A percentile compares a stretch with the other conserved stretches of the same genome.
phyloP scores from a whole-genome alignment of 2,329 filamentous ascomycete species.

The Colletotrichum nymphaeae region DNA sequence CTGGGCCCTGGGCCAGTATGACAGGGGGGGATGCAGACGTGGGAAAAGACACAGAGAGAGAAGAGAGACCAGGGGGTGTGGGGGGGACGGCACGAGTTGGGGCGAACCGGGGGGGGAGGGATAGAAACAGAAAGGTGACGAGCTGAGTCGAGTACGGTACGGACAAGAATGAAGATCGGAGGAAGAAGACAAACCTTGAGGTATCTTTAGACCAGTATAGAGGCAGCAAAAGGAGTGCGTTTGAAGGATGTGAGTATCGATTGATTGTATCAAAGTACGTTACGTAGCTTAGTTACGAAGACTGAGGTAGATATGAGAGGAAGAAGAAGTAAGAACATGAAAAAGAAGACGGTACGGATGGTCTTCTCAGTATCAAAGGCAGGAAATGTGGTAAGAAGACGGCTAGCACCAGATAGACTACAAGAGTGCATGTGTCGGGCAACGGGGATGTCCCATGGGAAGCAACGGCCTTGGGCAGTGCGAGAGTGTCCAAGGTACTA shows the following conservation, averaged over 20 bases:
- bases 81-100: slow-evolving; percentile 31
- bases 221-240: neutral
- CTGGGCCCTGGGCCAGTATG: slow-evolving; percentile 37
- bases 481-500: neutral
- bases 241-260: neutral
- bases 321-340: neutral
- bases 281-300: neutral
- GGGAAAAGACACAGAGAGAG: slow-evolving; percentile 6
- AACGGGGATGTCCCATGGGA: slow-evolving; percentile 15
- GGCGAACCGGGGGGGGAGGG: slow-evolving; percentile 22
- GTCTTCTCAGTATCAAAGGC: neutral
- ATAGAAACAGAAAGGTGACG: slow-evolving; percentile 18
- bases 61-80: slow-evolving; percentile 18
- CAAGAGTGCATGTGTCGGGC: slow-evolving; percentile 1
- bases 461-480: neutral
- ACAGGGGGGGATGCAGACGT: slow-evolving; percentile 42
- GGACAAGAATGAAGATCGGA: neutral
- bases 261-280: neutral
- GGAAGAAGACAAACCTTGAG: neutral
- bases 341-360: neutral
- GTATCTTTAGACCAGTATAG: neutral
- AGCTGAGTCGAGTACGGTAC: slow-evolving; percentile 1
- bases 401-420: neutral
- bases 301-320: neutral
- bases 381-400: neutral